Evolutionary conservation across 805 yeast genomes (phyloP), one percentile per base, ranked within the genome.

Genomic region (Starmerella scarabaei): DNA sequence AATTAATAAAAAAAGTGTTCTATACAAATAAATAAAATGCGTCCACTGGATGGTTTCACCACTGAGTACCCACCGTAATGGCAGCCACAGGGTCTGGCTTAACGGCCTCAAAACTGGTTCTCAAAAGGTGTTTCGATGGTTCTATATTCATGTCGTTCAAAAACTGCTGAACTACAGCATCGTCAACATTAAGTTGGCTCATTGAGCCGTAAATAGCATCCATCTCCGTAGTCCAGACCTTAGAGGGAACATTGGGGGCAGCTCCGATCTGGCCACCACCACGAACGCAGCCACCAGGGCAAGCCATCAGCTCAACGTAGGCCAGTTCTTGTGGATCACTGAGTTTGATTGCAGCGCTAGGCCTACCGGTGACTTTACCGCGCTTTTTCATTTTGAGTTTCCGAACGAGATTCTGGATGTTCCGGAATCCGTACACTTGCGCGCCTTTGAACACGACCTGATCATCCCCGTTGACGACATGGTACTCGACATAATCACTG

Each of bases 241-340:
- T 54, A 36, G 44, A 36, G 12, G 51, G 50, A 14, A 52, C 43
- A 26, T 42, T 52, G 16, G 46, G 57, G n/a, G 61, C 61, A 11
- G 58, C 66, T 4, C 72, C 68, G 16, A 84, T 70, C 52, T 85
- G 86, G 0, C 98, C 98, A 18, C 98, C 97, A 9, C 98, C 98
- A 54, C 88, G 91, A 41, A 86, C 81, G 55, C 97, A 91, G 1
- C 98, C 98, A 21, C 83, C 85, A 5, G 98, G 98, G 58, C 98
- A 91, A 1, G 98, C 98, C 95, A 85, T 88, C 33, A 91, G 80
- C 53, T 91, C 98, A 5, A 88, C 81, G 50, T 80, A 82, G 46
- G 83, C 91, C 50, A 81, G 77, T 30, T 63, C 66, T 24, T 71
- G 59, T 1, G 88, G 80, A 43, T 81, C 86, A 0, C 75, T 76